Base-by-base conservation (phyloP, 2,329 filamentous ascomycete species). In the Monilinia fructigena region DNA sequence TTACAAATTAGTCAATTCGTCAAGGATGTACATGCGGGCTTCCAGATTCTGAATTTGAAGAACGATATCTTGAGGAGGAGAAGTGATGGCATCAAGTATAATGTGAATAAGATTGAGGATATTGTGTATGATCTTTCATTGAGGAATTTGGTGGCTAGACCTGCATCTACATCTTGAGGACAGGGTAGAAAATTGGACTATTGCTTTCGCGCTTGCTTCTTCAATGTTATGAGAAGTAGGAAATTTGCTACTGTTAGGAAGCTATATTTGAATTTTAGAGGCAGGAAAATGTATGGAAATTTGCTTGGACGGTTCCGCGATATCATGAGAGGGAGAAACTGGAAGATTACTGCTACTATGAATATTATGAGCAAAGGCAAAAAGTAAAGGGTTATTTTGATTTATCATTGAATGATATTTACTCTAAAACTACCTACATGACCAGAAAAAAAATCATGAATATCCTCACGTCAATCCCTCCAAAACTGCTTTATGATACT, bases 81-180 rank as follows among this genome's bases (percentile, higher is more conserved):
- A 69, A 92, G 92, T 66, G 95, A 99, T 79, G 90, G 89, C 6
- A 90, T 99, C 79, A 99, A 99, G 83, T 99, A 99, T 77, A 89
- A 90, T 74, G 92, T 99, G 75, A 99, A 98, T 83, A 94, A 96
- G 77, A 92, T 97, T 16, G 95, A 99, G 82, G 95, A 98, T 76
- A 93, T 99, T 16, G 94, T 98, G 61, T 99, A 99, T 76, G 95
- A 99, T 77, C 81, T 99, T 66, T 94, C 91, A 31, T 80, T 99
- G 75, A 86, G 95, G 67, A 94, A 95, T 61, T 78, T 98, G 75
- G 83, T 96, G 59, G 86, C 89, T 48, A 75, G 71, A 50, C 64
- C 70, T 35, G 69, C 60, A 23, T 68, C 16, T 28, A 35, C 48
- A 42, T 52, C 50, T 60, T 55, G 55, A 59, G 31, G 58, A 28